Base-by-base conservation (phyloP, 2,329 filamentous ascomycete species). In the Sporothrix pseudoabietina region DNA sequence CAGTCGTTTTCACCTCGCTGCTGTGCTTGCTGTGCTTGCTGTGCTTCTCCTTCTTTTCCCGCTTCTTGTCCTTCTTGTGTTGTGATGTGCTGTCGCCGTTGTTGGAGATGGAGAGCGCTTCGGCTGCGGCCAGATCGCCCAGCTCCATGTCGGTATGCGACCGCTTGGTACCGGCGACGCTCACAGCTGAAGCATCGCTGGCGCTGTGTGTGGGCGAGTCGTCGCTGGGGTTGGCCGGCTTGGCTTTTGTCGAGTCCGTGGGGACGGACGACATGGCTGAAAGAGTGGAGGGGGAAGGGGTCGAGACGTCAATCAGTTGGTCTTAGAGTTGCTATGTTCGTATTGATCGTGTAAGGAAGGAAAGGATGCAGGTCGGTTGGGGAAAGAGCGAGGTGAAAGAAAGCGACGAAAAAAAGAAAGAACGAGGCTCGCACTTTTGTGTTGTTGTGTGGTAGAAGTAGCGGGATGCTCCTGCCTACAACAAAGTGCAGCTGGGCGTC, bases 141-240 rank as follows among this genome's bases (percentile, higher is more conserved):
- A 55, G 61, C 63, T 74, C 69, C 69, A 68, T 69, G 32, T 69
- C 72, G 41, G 73, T 22, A 12, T 55, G 55, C n/a, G 73, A 61
- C 22, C 73, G 63, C 52, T 74, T 74, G 1, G 61, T 69, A n/a
- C 72, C 72, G 10, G 72, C 57, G 2, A 65, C 30, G 16, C 72
- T 65, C 44, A n/a, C 65, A 14, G 66, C 22, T 8, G 52, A 26
- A 54, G 35, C 35, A 35, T 41, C 65, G n/a, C 41, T 61, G 16
- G 57, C 49, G 26, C 30, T 47, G 39, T 55, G 10, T 3, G 26
- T 22, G 10, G 59, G 35, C 19, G 70, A 71, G 57, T 35, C 47
- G 26, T 55, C 49, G 71, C 14, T 41, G 10, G 22, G 16, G 19
- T 7, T 41, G 54, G 35, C 39, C 19, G 49, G 35, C 49, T 44